A percentile compares a stretch with the other conserved stretches of the same genome.
Conservation (phyloP, 2,329 filamentous ascomycete species). For the Hypoxylon sp. region DNA sequence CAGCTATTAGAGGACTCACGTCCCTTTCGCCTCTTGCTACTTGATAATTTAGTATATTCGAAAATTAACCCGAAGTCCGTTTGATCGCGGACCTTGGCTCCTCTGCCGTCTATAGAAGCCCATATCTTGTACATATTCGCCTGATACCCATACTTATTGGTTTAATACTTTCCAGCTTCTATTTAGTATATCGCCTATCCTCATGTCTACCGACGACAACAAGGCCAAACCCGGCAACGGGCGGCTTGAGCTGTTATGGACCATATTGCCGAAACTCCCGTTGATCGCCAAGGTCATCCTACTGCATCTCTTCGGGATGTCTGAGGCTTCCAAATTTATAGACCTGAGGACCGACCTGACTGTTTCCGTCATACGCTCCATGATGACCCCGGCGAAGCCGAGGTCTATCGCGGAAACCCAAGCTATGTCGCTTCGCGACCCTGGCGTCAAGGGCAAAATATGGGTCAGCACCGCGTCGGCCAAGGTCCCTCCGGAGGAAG, state of each 20-base stretch:
- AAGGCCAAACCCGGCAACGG: constrained; percentile 18
- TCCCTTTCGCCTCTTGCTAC: neutral
- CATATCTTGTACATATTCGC: neutral
- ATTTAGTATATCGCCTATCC: neutral
- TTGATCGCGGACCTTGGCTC: neutral
- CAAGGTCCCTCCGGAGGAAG: constrained; percentile 70
- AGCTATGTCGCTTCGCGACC: constrained; percentile 53
- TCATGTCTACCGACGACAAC: constrained; percentile 32
- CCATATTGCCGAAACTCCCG: constrained; percentile 70
- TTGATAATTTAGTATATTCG: neutral
- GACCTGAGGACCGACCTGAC: constrained; percentile 82
- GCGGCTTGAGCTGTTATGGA: constrained; percentile 39
- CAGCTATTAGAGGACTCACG: neutral
- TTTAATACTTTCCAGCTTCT: neutral
- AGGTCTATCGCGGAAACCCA: constrained; percentile 74
- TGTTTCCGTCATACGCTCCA: constrained; percentile 78
- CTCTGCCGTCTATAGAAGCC: neutral
- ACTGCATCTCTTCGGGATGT: constrained; percentile 75
- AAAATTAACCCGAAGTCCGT: neutral
- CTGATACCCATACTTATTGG: neutral
- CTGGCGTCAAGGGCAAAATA: constrained; percentile 78
- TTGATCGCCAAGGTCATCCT: constrained; percentile 73
- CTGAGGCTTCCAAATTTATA: constrained; percentile 80
- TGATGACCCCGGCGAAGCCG: constrained; percentile 65
- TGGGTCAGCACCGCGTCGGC: constrained; percentile 84